Evolutionary conservation across 2,329 filamentous ascomycete species (phyloP).

Genomic region (Hypomyces rosellus): DNA sequence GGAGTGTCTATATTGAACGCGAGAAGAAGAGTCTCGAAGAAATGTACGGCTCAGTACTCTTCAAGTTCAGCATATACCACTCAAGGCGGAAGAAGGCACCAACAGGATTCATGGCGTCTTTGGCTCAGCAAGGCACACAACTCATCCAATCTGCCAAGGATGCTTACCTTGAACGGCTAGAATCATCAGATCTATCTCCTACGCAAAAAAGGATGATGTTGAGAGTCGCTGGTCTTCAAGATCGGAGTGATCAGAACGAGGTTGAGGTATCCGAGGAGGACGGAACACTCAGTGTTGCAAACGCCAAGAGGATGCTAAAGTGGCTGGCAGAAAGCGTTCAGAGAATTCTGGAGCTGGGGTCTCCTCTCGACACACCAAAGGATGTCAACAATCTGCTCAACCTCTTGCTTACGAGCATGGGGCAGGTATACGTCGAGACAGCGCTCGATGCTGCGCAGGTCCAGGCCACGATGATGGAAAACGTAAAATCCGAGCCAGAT

Average conservation of each 20-base stretch:
- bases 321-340: conserved; percentile 96
- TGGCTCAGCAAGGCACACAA: conserved; percentile 86
- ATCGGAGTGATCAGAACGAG: conserved; percentile 70
- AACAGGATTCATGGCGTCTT: conserved; percentile 84
- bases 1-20: conserved; percentile 64
- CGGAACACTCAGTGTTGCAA: conserved; percentile 72
- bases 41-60: conserved; percentile 82
- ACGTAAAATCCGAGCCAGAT: conserved; percentile 77
- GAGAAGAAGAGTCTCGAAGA: conserved; percentile 68
- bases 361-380: conserved; percentile 82
- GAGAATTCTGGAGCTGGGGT: conserved; percentile 82
- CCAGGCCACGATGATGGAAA: conserved; percentile 69
- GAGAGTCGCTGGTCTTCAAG: conserved; percentile 77
- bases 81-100: conserved; percentile 80
- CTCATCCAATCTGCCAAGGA: conserved; percentile 83
- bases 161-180: conserved; percentile 81
- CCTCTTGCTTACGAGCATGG: conserved; percentile 80
- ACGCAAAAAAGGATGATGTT: conserved; percentile 90
- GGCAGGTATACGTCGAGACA: conserved; percentile 69
- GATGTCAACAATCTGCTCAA: conserved; percentile 82
- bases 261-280: conserved; percentile 90
- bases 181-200: conserved; percentile 79
- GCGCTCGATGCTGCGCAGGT: conserved; percentile 65
- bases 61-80: conserved; percentile 97
- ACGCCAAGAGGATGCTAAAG: conserved; percentile 95